These are phyloP conservation scores for Malassezia yamatoensis DNA, from an alignment of 1,284 basidiomycete species.

Conservation along the genomic window DNA sequence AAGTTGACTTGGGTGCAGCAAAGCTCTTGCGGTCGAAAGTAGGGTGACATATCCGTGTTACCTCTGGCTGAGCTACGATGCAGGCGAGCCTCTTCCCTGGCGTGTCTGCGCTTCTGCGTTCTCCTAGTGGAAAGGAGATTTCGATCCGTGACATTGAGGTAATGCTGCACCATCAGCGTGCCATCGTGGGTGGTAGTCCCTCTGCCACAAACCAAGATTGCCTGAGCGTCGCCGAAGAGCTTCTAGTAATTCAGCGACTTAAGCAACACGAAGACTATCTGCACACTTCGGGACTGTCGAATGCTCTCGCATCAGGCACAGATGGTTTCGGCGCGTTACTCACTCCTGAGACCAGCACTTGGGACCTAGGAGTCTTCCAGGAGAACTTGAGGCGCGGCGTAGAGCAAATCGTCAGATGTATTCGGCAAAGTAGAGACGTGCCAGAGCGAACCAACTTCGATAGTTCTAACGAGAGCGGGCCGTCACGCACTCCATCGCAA, in stretches of 20 bases:
- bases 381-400: conserved; percentile 12
- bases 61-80: background rate
- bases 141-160: conserved; percentile 6
- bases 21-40: background rate
- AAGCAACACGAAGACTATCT: conserved; percentile 13
- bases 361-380: conserved; percentile 15
- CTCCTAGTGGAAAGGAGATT: conserved; percentile 13
- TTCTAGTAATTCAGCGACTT: conserved; percentile 10
- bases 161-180: conserved; percentile 8
- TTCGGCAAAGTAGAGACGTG: background rate
- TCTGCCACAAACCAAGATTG: background rate
- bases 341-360: background rate
- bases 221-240: conserved; percentile 8
- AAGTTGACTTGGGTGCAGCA: background rate
- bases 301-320: conserved; percentile 7
- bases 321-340: conserved; percentile 13
- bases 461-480: background rate
- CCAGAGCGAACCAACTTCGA: background rate
- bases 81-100: conserved; percentile 8
- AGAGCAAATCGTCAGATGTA: conserved; percentile 14
- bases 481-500: conserved; percentile 6
- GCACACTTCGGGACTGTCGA: conserved; percentile 3
- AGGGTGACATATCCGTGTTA: background rate
- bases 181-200: background rate
- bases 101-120: conserved; percentile 8